Conservation (phyloP, 2,329 filamentous ascomycete genomes). For the Sarocladium brachiariae region DNA sequence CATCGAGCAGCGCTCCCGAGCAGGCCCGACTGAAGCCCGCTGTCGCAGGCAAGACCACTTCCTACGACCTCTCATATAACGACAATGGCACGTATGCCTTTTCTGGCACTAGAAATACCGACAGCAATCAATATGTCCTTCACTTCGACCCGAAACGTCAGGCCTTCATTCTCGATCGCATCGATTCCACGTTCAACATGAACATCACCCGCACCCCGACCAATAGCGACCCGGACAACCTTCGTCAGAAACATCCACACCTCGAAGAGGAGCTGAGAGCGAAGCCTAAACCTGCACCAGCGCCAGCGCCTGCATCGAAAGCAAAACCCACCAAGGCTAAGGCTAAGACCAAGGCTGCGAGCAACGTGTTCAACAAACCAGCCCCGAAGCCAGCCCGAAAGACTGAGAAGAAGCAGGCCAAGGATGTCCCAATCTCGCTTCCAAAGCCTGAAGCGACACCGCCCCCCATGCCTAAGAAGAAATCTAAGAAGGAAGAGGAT, state of each 20-base stretch:
- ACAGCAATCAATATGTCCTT: slow-evolving; percentile 56
- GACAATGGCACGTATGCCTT: slow-evolving; percentile 54
- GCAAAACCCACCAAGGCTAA: slow-evolving; percentile 17
- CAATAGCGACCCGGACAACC: slow-evolving; percentile 54
- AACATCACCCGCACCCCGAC: slow-evolving; percentile 68
- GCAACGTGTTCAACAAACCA: slow-evolving; percentile 15
- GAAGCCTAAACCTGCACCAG: slow-evolving; percentile 16
- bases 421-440: slow-evolving; percentile 27
- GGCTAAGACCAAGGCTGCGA: slow-evolving; percentile 21
- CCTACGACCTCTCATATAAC: slow-evolving; percentile 49
- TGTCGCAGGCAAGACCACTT: slow-evolving; percentile 38
- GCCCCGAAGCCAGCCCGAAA: slow-evolving; percentile 13
- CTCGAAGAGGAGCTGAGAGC: slow-evolving; percentile 38
- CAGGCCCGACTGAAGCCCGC: slow-evolving; percentile 46
- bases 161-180: slow-evolving; percentile 72
- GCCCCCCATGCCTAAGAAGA: slow-evolving; percentile 21
- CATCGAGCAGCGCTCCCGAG: slow-evolving; percentile 40
- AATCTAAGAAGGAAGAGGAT: slow-evolving; percentile 34
- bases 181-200: slow-evolving; percentile 81
- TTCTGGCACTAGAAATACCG: slow-evolving; percentile 50
- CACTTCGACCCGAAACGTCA: slow-evolving; percentile 70
- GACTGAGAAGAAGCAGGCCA: slow-evolving; percentile 17
- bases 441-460: slow-evolving; percentile 23
- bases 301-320: slow-evolving; percentile 9
- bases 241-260: slow-evolving; percentile 62